A percentile compares a stretch with the other conserved stretches of the same genome.
Evolutionary conservation across 768 basidiomycete species (phyloP).

Genomic region (Kondoa malvinella): DNA sequence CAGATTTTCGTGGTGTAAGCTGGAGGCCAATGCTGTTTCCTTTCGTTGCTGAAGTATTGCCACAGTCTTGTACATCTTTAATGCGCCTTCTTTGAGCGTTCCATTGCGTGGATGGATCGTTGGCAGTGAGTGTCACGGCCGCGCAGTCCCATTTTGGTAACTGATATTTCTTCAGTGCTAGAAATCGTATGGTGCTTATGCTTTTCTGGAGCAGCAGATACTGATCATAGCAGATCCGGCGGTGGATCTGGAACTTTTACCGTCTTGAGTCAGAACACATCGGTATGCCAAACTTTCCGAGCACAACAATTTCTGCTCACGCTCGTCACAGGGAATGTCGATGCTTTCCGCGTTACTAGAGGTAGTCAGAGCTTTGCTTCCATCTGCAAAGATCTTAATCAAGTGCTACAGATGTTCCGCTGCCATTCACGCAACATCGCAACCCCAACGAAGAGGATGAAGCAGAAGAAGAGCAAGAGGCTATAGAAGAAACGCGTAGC

Average conservation of each 20-base stretch:
- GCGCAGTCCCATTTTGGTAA: background rate
- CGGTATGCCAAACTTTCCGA: conserved; percentile 26
- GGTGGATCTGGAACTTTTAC: conserved; percentile 79
- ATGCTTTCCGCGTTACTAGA: conserved; percentile 18
- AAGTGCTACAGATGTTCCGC: no score
- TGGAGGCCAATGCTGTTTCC: no score
- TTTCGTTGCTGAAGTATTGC: no score
- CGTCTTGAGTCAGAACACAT: conserved; percentile 28
- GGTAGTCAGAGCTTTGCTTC: no score
- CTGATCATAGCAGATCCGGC: conserved; percentile 37
- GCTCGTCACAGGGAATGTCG: conserved; percentile 6
- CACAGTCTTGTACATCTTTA: conserved; percentile 49
- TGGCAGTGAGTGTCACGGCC: conserved; percentile 29
- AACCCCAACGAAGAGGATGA: no score
- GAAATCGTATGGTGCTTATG: conserved; percentile 39
- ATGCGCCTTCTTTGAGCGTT: conserved; percentile 35
- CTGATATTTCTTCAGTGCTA: conserved; percentile 31
- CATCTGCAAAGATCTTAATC: no score
- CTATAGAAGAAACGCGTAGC: no score
- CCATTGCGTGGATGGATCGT: conserved; percentile 49
- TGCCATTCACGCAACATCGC: no score
- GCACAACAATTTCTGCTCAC: background rate
- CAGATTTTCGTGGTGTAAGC: conserved; percentile 75
- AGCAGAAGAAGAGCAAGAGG: no score
- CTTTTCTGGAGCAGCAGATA: background rate